A percentile compares a stretch with the other conserved stretches of the same genome.
These are phyloP conservation scores for Protea cynaroides DNA, from an alignment of 164 flowering plant species.

Conservation along the genomic window DNA sequence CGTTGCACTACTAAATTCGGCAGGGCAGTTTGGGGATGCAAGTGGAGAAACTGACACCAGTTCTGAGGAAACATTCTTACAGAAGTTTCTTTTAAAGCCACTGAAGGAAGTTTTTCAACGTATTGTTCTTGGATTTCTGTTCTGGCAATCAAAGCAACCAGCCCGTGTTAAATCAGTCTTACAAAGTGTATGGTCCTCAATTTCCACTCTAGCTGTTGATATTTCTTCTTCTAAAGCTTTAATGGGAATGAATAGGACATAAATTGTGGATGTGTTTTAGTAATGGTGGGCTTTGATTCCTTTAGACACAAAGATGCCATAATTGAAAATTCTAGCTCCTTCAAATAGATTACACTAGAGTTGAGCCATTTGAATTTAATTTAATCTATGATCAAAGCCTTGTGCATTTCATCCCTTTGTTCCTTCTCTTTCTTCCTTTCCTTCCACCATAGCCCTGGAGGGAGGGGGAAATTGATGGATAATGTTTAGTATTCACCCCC, in stretches of 20 bases:
- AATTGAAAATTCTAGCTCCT: too few relatives aligned
- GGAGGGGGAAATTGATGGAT: too few relatives aligned
- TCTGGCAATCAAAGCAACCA: slow-evolving; percentile 98
- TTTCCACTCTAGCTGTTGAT: background rate
- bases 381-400: too few relatives aligned
- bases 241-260: background rate
- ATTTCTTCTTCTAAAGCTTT: background rate
- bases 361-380: too few relatives aligned
- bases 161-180: slow-evolving; percentile 79
- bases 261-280: background rate
- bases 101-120: slow-evolving; percentile 86
- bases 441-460: too few relatives aligned
- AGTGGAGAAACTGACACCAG: slow-evolving; percentile 16
- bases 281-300: background rate
- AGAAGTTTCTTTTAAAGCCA: slow-evolving; percentile 62
- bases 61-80: slow-evolving; percentile 43
- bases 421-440: too few relatives aligned
- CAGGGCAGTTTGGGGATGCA: slow-evolving; percentile 85
- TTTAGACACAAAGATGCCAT: too few relatives aligned
- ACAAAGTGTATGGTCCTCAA: slow-evolving; percentile 60
- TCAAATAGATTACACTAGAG: too few relatives aligned
- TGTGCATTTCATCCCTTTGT: too few relatives aligned
- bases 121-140: slow-evolving; percentile 70
- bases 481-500: too few relatives aligned
- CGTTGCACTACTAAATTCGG: slow-evolving; percentile 73